A percentile compares a stretch with the other conserved stretches of the same genome.
Conservation (phyloP, 2,329 filamentous ascomycete genomes). For the Cercospora berteroae region DNA sequence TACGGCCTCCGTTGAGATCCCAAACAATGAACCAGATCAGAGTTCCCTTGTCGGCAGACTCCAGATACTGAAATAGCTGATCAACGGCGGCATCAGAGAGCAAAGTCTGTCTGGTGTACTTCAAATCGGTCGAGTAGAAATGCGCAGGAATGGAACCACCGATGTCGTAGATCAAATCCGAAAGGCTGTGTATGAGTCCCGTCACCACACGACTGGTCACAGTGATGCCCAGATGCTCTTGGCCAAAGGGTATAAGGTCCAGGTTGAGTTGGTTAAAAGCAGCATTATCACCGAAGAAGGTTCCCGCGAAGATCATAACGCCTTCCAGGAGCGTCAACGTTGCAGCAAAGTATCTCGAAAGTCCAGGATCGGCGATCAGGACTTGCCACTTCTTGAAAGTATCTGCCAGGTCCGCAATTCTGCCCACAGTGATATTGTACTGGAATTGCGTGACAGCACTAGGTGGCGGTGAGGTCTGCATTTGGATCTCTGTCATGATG, state of each 20-base stretch:
- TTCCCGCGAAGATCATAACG: slow-evolving; percentile 22
- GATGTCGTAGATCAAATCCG: slow-evolving; percentile 15
- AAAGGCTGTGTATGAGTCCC: slow-evolving; percentile 12
- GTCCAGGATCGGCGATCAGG: slow-evolving; percentile 20
- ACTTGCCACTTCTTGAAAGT: slow-evolving; percentile 25
- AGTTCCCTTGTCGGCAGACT: slow-evolving; percentile 16
- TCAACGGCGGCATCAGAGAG: slow-evolving; percentile 23
- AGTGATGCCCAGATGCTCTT: slow-evolving; percentile 9
- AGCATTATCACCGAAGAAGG: slow-evolving; percentile 19
- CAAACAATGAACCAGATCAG: slow-evolving; percentile 25
- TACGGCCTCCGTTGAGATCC: slow-evolving; percentile 23
- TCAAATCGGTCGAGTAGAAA: slow-evolving; percentile 26
- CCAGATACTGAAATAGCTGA: slow-evolving; percentile 26
- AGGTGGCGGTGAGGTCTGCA: slow-evolving; percentile 30
- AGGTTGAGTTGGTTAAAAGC: slow-evolving; percentile 23
- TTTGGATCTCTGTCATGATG: slow-evolving; percentile 32
- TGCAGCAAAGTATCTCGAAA: slow-evolving; percentile 22
- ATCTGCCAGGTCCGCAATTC: slow-evolving; percentile 19
- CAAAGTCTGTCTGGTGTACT: slow-evolving; percentile 15
- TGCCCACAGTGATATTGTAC: slow-evolving; percentile 24
- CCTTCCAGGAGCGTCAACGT: slow-evolving; percentile 20
- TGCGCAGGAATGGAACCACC: slow-evolving; percentile 24
- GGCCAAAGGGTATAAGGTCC: slow-evolving; percentile 13
- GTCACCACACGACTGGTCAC: slow-evolving; percentile 20
- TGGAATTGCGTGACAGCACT: slow-evolving; percentile 24